These are phyloP conservation scores for Exophiala sideris DNA, from an alignment of 2,329 filamentous ascomycete genomes.

Conservation along the genomic window DNA sequence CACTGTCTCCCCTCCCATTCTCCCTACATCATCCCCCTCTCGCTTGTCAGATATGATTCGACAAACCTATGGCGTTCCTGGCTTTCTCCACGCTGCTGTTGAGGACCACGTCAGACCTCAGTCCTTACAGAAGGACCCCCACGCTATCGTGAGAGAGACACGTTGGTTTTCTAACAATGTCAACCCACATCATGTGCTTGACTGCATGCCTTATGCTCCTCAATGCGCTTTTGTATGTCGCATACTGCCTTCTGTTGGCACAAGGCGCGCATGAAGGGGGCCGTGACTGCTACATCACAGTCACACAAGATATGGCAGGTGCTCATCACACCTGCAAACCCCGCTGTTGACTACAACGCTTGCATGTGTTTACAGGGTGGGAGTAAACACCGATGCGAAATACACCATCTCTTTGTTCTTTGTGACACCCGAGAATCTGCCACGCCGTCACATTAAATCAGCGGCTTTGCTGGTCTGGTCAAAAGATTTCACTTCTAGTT, in stretches of 20 bases:
- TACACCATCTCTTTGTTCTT: background rate
- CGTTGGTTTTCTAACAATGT: conserved; percentile 1
- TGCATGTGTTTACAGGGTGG: too few species aligned
- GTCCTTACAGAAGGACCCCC: conserved; percentile 11
- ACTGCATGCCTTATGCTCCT: background rate
- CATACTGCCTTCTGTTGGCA: background rate
- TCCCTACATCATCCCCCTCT: conserved; percentile 3
- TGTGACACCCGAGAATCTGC: background rate
- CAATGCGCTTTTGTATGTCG: background rate
- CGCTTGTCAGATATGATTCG: conserved; percentile 13
- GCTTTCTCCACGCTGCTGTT: conserved; percentile 4
- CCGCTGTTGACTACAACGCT: too few species aligned
- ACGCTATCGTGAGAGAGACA: conserved; percentile 13
- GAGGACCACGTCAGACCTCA: conserved; percentile 11
- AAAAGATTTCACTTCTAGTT: background rate
- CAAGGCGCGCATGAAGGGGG: too few species aligned
- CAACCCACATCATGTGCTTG: conserved; percentile 2
- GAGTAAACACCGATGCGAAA: background rate
- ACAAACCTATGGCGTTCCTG: conserved; percentile 13
- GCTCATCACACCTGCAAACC: too few species aligned
- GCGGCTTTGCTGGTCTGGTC: too few species aligned
- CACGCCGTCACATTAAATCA: background rate
- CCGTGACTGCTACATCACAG: too few species aligned
- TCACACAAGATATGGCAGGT: too few species aligned
- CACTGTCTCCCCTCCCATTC: background rate